These are phyloP conservation scores for Backusella liffmaniae DNA, from an alignment of 192 early-diverging fungal species.

Conservation along the genomic window DNA sequence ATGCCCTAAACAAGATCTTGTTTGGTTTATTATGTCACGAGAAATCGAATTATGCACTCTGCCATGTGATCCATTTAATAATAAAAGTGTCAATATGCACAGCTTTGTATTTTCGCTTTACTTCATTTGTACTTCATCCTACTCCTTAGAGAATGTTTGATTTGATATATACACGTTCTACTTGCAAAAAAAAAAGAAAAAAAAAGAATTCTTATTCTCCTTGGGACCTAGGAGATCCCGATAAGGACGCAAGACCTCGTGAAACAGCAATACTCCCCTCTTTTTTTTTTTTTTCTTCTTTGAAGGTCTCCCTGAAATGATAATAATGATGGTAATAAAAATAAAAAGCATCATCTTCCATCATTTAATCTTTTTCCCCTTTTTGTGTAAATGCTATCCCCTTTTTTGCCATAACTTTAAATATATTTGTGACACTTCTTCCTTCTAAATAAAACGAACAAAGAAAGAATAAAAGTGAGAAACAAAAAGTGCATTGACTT, in stretches of 20 bases:
- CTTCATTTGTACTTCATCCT: slow-evolving; percentile 4
- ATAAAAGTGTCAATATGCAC: not conserved
- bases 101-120: not conserved
- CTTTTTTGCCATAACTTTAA: slow-evolving; percentile 3
- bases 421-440: not conserved
- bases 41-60: not conserved
- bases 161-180: slow-evolving; percentile 4
- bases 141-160: not conserved
- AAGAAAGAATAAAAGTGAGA: not conserved
- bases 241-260: slow-evolving; percentile 20
- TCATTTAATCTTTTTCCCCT: not conserved
- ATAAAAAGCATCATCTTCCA: slow-evolving; percentile 5
- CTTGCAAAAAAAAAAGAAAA: not conserved
- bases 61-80: not conserved
- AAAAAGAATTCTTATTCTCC: not conserved
- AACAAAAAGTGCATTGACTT: not conserved
- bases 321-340: not conserved
- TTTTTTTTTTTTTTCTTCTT: not conserved
- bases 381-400: not conserved
- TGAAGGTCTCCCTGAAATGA: not conserved
- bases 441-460: slow-evolving; percentile 7
- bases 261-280: not conserved
- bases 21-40: not conserved
- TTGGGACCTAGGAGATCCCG: not conserved
- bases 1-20: not conserved